Conservation (phyloP, 1,284 basidiomycete species). For the Tausonia pullulans region DNA sequence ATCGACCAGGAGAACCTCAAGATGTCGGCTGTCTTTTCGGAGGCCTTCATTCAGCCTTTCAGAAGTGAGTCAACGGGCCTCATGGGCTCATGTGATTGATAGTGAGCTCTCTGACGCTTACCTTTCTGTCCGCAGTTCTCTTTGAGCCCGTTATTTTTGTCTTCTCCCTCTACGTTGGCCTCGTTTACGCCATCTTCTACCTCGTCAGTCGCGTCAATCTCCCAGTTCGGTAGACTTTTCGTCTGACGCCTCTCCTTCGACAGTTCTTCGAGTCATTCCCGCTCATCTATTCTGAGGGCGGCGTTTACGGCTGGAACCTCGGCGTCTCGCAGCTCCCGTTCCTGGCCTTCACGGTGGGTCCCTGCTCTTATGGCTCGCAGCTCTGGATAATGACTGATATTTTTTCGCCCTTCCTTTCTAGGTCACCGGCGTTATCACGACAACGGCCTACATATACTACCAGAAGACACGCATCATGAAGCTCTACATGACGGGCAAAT, state of each 20-base stretch:
- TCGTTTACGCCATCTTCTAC: slow-evolving; percentile 23
- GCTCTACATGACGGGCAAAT: too few relatives aligned
- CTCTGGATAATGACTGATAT: too few relatives aligned
- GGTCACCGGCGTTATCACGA: too few relatives aligned
- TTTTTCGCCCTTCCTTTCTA: too few relatives aligned
- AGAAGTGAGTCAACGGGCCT: not conserved
- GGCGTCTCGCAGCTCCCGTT: slow-evolving; percentile 20
- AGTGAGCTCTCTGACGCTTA: too few relatives aligned
- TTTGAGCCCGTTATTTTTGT: slow-evolving; percentile 29
- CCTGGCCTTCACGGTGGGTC: slow-evolving; percentile 19
- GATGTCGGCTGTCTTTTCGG: slow-evolving; percentile 16
- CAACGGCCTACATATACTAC: too few relatives aligned
- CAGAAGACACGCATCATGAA: too few relatives aligned
- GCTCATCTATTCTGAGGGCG: slow-evolving; percentile 21
- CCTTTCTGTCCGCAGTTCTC: slow-evolving; percentile 15
- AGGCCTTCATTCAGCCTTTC: slow-evolving; percentile 24
- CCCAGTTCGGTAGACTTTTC: too few relatives aligned
- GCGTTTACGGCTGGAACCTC: slow-evolving; percentile 22
- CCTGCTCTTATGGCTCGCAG: too few relatives aligned
- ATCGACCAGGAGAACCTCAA: slow-evolving; percentile 20
- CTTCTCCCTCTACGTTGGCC: slow-evolving; percentile 21
- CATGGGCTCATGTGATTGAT: too few relatives aligned
- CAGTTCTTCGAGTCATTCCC: slow-evolving; percentile 21
- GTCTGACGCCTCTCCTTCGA: not conserved
- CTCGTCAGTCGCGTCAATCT: not conserved